phyloP scores from a whole-genome alignment of 371 early-diverging fungal species.

The Mucor lusitanicus region DNA sequence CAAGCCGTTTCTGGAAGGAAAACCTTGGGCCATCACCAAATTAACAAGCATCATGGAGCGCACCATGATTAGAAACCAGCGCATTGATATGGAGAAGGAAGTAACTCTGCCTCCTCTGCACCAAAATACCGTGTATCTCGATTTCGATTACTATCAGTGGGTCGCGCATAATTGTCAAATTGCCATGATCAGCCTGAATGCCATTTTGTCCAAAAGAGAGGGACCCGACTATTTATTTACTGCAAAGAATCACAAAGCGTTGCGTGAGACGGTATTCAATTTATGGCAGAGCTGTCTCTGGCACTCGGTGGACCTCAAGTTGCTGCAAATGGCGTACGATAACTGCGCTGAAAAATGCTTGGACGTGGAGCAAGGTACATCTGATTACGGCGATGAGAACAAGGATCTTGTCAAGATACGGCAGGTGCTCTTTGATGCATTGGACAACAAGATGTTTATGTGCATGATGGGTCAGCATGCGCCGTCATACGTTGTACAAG shows the following conservation, averaged over 20 bases:
- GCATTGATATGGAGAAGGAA: conserved; percentile 53
- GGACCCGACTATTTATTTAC: conserved; percentile 77
- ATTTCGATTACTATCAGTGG: conserved; percentile 64
- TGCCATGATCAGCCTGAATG: conserved; percentile 67
- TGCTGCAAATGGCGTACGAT: conserved; percentile 17
- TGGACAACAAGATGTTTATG: conserved; percentile 33
- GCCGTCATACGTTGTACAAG: conserved; percentile 34
- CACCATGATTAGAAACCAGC: conserved; percentile 70
- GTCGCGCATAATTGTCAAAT: conserved; percentile 67
- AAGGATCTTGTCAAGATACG: conserved; percentile 36
- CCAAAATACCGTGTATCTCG: conserved; percentile 51
- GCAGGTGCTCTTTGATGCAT: conserved; percentile 30
- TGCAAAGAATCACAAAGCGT: conserved; percentile 51
- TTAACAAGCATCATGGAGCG: conserved; percentile 56
- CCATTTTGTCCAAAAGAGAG: conserved; percentile 58
- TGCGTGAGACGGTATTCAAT: conserved; percentile 62
- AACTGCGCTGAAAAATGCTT: conserved; percentile 26
- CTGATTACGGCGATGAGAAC: conserved; percentile 42
- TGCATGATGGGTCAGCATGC: conserved; percentile 36
- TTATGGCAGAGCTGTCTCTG: conserved; percentile 67
- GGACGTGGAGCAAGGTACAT: conserved; percentile 21
- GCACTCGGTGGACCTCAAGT: conserved; percentile 43
- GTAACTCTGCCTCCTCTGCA: conserved; percentile 65
- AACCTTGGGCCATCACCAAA: conserved; percentile 38
- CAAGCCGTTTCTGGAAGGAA: conserved; percentile 42